A percentile compares a stretch with the other conserved stretches of the same genome.
phyloP scores from a whole-genome alignment of 2,329 filamentous ascomycete genomes.

The Chrysoporthe puriensis region DNA sequence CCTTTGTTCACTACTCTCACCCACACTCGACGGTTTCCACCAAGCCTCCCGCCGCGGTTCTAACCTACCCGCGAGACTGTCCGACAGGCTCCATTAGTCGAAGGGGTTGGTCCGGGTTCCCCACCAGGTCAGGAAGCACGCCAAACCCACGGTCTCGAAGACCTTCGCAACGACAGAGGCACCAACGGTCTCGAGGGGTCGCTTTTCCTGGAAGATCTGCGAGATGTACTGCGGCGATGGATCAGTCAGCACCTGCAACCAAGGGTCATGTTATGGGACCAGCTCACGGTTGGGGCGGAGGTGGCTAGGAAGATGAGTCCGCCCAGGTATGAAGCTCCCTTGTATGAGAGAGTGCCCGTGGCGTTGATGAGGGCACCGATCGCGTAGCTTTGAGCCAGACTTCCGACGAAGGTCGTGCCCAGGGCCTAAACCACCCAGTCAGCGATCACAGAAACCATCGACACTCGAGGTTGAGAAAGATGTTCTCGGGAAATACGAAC shows the following conservation, averaged over 20 bases:
- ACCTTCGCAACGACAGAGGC: conserved; percentile 83
- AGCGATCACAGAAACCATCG: neutral
- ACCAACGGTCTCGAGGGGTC: conserved; percentile 86
- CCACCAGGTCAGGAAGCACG: conserved; percentile 95
- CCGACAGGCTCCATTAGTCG: conserved; percentile 58
- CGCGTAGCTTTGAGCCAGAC: conserved; percentile 86
- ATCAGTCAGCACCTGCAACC: neutral
- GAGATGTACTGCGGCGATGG: conserved; percentile 69
- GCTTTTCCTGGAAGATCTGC: conserved; percentile 88
- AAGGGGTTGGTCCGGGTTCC: conserved; percentile 94
- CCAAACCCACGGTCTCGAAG: conserved; percentile 91
- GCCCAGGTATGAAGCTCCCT: conserved; percentile 94
- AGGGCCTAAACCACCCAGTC: conserved; percentile 4
- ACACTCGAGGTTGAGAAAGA: neutral
- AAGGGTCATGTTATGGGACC: too few relatives aligned
- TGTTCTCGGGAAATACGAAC: conserved; percentile 59
- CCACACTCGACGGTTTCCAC: neutral
- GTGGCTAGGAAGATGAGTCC: conserved; percentile 89
- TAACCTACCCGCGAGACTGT: too few relatives aligned
- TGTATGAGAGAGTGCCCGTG: conserved; percentile 93
- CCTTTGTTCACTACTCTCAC: neutral
- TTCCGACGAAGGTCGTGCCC: conserved; percentile 79
- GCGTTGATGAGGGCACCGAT: conserved; percentile 91
- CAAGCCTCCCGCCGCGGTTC: neutral
- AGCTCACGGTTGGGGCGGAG: conserved; percentile 80